Conservation (phyloP, 257 asterid species). For the Solanum ossicruentum region DNA sequence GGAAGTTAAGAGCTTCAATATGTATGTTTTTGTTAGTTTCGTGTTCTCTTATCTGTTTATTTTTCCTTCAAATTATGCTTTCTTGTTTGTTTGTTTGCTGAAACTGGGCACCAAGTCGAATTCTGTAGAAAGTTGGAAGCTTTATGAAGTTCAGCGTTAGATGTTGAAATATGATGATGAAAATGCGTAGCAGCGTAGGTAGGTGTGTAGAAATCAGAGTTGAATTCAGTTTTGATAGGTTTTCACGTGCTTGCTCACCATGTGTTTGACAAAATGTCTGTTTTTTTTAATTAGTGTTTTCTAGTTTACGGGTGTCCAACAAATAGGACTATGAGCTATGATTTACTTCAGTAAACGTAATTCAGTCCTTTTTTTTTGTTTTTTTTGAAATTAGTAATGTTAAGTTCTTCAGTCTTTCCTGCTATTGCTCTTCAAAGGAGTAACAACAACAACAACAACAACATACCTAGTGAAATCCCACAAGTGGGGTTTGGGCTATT, state of each 20-base stretch:
- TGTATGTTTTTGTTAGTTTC: neutral
- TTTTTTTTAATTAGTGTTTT: neutral
- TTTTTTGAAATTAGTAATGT: too few relatives aligned
- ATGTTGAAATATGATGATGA: neutral
- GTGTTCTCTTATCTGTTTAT: neutral
- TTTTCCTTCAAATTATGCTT: neutral
- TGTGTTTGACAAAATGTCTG: slow-evolving; percentile 35
- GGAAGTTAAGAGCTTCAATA: neutral
- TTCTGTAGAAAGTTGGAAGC: neutral
- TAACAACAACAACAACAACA: too few relatives aligned
- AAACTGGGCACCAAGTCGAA: neutral
- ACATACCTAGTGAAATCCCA: too few relatives aligned
- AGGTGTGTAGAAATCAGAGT: neutral
- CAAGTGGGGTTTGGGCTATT: neutral
- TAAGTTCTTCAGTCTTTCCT: neutral
- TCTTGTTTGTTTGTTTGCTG: neutral
- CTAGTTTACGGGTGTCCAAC: neutral
- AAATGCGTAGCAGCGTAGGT: neutral
- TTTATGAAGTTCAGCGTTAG: neutral
- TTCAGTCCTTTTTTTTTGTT: too few relatives aligned
- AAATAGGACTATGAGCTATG: neutral
- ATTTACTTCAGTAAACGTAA: neutral
- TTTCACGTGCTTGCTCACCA: slow-evolving; percentile 1
- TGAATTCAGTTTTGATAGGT: neutral
- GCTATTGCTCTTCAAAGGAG: neutral